Conservation (phyloP, 2,329 filamentous ascomycete species). For the Cercospora nicotianae region DNA sequence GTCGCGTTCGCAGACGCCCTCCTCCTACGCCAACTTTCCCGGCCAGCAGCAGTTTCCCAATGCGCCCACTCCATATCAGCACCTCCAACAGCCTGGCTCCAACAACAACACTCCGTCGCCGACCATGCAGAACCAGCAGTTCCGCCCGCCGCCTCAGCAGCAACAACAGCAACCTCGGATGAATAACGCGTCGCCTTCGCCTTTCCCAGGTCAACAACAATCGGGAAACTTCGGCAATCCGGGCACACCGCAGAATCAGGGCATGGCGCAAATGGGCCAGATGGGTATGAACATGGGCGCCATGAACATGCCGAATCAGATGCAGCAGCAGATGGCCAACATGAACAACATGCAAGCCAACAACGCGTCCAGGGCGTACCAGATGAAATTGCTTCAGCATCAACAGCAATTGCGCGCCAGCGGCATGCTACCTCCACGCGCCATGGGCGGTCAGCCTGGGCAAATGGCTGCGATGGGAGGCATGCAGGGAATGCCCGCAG, state of each 20-base stretch:
- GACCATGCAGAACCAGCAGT: conserved; percentile 80
- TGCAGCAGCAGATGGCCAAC: conserved; percentile 45
- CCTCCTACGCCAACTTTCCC: conserved; percentile 58
- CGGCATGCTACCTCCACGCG: conserved; percentile 35
- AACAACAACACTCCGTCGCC: conserved; percentile 88
- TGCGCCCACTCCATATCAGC: conserved; percentile 72
- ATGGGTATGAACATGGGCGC: conserved; percentile 43
- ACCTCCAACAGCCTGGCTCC: conserved; percentile 72
- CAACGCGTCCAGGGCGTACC: conserved; percentile 76
- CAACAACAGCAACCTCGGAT: conserved; percentile 65
- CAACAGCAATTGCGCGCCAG: conserved; percentile 60
- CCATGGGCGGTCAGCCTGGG: conserved; percentile 31
- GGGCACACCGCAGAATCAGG: conserved; percentile 28
- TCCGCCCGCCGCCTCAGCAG: conserved; percentile 59
- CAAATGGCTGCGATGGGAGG: conserved; percentile 30
- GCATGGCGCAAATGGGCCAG: conserved; percentile 36
- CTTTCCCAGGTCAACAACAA: conserved; percentile 56
- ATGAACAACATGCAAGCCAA: conserved; percentile 52
- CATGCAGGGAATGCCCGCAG: conserved; percentile 23
- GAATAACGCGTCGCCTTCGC: conserved; percentile 87
- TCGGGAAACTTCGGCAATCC: conserved; percentile 45
- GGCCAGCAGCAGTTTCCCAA: conserved; percentile 59
- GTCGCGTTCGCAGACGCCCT: conserved; percentile 87
- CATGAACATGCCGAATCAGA: conserved; percentile 45
- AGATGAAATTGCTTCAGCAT: conserved; percentile 80